Evolutionary conservation across 352 stramenopile species (phyloP).

Genomic region (Globisporangium solare): DNA sequence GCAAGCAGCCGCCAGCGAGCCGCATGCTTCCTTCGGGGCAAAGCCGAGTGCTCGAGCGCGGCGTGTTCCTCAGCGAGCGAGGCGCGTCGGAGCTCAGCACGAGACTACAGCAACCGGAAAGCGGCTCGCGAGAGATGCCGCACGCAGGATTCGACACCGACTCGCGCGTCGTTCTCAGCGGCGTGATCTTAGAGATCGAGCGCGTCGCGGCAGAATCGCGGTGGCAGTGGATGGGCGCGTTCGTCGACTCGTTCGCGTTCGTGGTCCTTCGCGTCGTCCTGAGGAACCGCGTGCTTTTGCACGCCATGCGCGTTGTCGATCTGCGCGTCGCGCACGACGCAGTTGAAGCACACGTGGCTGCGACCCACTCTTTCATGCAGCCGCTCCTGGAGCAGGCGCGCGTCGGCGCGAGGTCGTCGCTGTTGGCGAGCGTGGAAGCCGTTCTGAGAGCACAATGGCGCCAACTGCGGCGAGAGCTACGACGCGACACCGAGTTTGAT

Average conservation of each 20-base stretch:
- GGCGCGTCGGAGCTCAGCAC: constrained; percentile 22
- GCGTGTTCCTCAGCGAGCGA: constrained; percentile 23
- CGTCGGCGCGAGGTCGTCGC: constrained; percentile 8
- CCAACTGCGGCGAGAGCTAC: not conserved
- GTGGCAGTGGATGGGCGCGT: constrained; percentile 9
- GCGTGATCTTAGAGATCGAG: not conserved
- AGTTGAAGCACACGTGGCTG: constrained; percentile 1
- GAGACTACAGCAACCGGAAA: constrained; percentile 2
- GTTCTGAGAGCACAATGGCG: constrained; percentile 1
- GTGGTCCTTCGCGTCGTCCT: constrained; percentile 16
- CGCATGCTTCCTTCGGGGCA: constrained; percentile 24
- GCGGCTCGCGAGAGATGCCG: too few species aligned
- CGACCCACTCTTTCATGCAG: constrained; percentile 1
- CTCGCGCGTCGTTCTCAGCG: too few species aligned
- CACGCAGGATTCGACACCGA: too few species aligned
- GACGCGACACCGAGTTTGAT: not conserved
- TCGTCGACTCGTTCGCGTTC: constrained; percentile 21
- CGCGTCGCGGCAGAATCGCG: not conserved
- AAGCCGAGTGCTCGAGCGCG: constrained; percentile 17
- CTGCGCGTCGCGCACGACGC: not conserved
- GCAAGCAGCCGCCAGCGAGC: constrained; percentile 1
- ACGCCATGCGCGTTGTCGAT: not conserved
- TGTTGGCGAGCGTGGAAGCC: not conserved
- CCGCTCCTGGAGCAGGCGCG: constrained; percentile 5
- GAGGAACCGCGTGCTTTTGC: constrained; percentile 13